Conservation (phyloP, 2,329 filamentous ascomycete genomes). For the Talaromyces islandicus region DNA sequence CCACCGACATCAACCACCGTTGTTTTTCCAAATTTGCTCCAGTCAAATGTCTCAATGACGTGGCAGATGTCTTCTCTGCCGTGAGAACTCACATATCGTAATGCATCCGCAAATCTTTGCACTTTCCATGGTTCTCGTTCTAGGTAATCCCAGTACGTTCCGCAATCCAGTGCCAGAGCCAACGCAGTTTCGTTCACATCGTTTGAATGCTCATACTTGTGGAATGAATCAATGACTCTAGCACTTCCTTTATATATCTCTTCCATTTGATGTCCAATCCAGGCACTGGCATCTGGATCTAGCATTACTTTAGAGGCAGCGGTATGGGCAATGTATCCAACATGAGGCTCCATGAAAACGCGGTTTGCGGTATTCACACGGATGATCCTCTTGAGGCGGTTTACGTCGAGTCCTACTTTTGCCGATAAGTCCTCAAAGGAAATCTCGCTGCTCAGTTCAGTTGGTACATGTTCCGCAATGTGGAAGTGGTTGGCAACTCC, state of each 20-base stretch:
- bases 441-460: not conserved
- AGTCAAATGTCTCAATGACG: not conserved
- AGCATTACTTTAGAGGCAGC: not conserved
- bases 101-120: not conserved
- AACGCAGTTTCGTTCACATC: not conserved
- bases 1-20: slow-evolving; percentile 38
- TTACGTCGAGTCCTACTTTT: not conserved
- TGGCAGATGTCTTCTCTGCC: not conserved
- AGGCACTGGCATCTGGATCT: not conserved
- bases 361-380: not conserved
- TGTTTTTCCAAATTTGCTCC: not conserved
- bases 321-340: not conserved
- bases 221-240: not conserved
- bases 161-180: not conserved
- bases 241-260: not conserved
- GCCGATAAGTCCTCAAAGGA: not conserved
- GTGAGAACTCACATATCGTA: not conserved
- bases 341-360: not conserved
- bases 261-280: not conserved
- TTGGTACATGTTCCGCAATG: not conserved
- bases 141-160: not conserved
- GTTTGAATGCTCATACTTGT: not conserved
- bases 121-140: not conserved
- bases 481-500: not conserved
- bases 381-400: not conserved